phyloP scores from a whole-genome alignment of 495 filamentous ascomycete genomes.

The Aspergillus heteromorphus region DNA sequence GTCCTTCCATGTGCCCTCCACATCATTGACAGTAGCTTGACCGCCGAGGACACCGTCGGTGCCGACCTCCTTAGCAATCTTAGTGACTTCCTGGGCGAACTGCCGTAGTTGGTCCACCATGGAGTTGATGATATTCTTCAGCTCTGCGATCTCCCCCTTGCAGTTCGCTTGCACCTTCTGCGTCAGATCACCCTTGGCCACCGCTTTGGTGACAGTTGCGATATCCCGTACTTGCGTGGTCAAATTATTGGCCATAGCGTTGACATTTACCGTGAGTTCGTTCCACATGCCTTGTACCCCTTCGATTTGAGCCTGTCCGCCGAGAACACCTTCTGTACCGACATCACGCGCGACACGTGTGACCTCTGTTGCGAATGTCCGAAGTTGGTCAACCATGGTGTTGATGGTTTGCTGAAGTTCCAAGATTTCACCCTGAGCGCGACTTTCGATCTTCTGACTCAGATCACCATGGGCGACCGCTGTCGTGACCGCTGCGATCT shows the following conservation, averaged over 20 bases:
- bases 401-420: constrained; percentile 98
- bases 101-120: constrained; percentile 98
- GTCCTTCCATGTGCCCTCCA: constrained; percentile 96
- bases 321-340: constrained; percentile 93
- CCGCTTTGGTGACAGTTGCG: constrained; percentile 96
- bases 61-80: constrained; percentile 94
- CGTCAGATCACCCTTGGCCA: constrained; percentile 92
- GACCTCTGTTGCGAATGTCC: constrained; percentile 95
- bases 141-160: constrained; percentile 89
- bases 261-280: constrained; percentile 95
- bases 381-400: constrained; percentile 97
- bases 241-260: constrained; percentile 96
- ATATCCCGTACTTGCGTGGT: constrained; percentile 98
- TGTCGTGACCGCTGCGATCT: constrained; percentile 94
- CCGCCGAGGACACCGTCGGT: constrained; percentile 94
- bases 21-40: constrained; percentile 94
- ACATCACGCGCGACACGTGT: constrained; percentile 95
- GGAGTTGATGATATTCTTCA: constrained; percentile 97
- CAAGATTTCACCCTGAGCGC: constrained; percentile 90
- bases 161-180: constrained; percentile 97
- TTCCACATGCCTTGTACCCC: constrained; percentile 88
- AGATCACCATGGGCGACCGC: constrained; percentile 95
- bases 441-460: constrained; percentile 91
- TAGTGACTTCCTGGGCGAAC: constrained; percentile 96
- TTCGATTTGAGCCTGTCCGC: constrained; percentile 93